Evolutionary conservation across 345 rosid genomes (phyloP).

Genomic region (Turnera subulata): DNA sequence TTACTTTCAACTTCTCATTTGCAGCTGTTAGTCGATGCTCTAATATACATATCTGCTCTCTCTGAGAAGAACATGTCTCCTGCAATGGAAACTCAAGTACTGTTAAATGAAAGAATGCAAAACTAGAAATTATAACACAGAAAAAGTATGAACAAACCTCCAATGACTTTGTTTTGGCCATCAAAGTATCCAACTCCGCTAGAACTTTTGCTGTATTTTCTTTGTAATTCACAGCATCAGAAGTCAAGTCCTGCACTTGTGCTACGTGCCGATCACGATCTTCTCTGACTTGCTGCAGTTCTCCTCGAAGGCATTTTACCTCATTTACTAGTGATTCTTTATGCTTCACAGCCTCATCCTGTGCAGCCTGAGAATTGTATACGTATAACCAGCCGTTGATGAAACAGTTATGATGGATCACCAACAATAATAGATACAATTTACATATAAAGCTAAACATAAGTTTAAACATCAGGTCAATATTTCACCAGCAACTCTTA

Average conservation of each 20-base stretch:
- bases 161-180: constrained; percentile 50
- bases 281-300: constrained; percentile 74
- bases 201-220: constrained; percentile 75
- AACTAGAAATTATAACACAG: not conserved
- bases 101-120: not conserved
- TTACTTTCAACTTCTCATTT: constrained; percentile 76
- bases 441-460: not conserved
- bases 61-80: constrained; percentile 82
- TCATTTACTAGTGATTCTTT: constrained; percentile 62
- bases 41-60: constrained; percentile 54
- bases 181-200: constrained; percentile 58
- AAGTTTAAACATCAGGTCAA: not conserved
- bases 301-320: constrained; percentile 66
- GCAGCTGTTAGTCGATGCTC: constrained; percentile 64
- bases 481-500: constrained; percentile 27
- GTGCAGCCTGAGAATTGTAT: constrained; percentile 44
- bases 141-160: constrained; percentile 52
- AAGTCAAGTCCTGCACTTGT: constrained; percentile 52
- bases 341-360: constrained; percentile 64
- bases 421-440: too few relatives aligned
- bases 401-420: too few relatives aligned
- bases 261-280: constrained; percentile 74
- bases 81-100: constrained; percentile 22
- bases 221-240: constrained; percentile 51
- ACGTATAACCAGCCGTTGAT: not conserved